Base-by-base conservation (phyloP, 2,329 filamentous ascomycete species). In the Aureobasidium subglaciale region DNA sequence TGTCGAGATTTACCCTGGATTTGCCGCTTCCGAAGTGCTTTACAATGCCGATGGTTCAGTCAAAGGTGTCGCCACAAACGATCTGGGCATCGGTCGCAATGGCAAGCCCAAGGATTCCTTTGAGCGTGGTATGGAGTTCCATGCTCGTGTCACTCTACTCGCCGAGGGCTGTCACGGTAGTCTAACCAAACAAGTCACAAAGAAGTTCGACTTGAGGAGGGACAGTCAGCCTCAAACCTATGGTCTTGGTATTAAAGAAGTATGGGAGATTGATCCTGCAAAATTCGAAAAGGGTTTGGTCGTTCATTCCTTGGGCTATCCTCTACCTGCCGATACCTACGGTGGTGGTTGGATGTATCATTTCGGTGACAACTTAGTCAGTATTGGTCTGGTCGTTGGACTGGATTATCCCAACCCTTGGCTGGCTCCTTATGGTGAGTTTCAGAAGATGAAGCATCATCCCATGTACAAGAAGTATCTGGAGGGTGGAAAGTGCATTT, bases 281-380 rank as follows among this genome's bases (percentile, higher is more conserved):
- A 97, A 95, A 73, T 97, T 96, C 73, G 79, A 86, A 59, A 87
- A 87, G 67, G 93, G 93, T 53, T 78, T 92, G 62, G 82, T 97
- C 42, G 82, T 85, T 4, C 93, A 99, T 75, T 88, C 90, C 4
- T 83, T 99, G 85, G 93, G 93, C 18, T 97, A 95, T 67, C 93
- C 93, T 18, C 74, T 99, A 41, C 83, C 90, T 15, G 83, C 79
- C 63, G 87, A 97, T 68, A 93, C 91, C 8, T 99, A 99, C 68
- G 93, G 93, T 62, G 93, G 93, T 62, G 90, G 88, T n/a, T 99
- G 90, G 85, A 91, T 99, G 88, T 99, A 99, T 68, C 93, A 99
- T 72, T 99, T 97, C 71, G 93, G 91, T 34, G 92, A 99, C 64
- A 99, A 97, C 72, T 81, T 97, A 64, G 92, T 99, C 58, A 90